Evolutionary conservation across 495 filamentous ascomycete species (phyloP), one percentile per base, ranked within the genome.

Genomic region (Pyronema domesticum): DNA sequence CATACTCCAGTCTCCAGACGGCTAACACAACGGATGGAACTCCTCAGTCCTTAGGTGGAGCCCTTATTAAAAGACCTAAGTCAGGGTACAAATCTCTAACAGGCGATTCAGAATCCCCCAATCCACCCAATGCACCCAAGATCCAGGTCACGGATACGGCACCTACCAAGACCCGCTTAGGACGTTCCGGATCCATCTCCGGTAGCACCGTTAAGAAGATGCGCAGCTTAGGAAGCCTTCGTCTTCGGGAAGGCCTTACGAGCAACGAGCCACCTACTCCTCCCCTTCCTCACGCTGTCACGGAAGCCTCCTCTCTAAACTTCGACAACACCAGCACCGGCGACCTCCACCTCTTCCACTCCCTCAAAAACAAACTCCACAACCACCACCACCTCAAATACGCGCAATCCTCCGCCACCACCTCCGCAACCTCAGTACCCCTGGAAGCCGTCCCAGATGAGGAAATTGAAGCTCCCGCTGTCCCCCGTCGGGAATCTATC

Each of bases 101-200:
- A 50, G 18, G 55, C 57, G 6, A 53, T 54, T 34, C 54, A 52
- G 23, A 30, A 30, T 30, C 23, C 23, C 15, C 37, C 37, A 11
- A 11, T 51, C 7, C 53, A 55, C 42, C 60, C 7, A 46, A n/a
- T 14, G 57, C 65, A 37, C 65, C 65, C n/a, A 64, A 60, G 34
- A 68, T 68, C 7, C 60, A 64, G 46, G 52, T 68, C 15, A 68
- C 62, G 17, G 66, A 64, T 15, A 52, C 63, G 56, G 55, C 17
- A 46, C 62, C 17, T 52, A 30, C 23, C 55, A 45, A 44, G 51
- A 59, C 45, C 46, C 45, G 42, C 35, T 7, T 48, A 39, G 6
- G 37, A 46, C 60, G 62, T 9, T 52, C 62, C n/a, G 60, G 58
- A 19, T 64, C 61, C 39, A 58, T 64, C 18, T 64, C 62, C 36